Conservation (phyloP, 495 filamentous ascomycete genomes). For the Neurospora sp. region DNA sequence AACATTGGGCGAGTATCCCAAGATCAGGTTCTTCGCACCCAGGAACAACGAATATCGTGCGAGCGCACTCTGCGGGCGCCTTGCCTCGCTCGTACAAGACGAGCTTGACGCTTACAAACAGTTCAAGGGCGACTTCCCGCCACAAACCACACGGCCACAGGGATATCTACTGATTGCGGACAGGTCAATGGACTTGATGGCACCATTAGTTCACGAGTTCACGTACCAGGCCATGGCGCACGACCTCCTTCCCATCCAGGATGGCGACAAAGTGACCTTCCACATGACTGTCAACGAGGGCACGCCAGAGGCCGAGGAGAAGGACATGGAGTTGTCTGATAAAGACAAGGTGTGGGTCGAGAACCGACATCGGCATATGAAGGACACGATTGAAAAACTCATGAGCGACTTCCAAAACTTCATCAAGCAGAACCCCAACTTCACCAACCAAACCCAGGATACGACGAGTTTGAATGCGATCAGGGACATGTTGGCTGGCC, state of each 20-base stretch:
- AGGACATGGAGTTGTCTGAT: constrained; percentile 83
- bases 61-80: constrained; percentile 68
- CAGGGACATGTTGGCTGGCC: constrained; percentile 89
- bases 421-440: constrained; percentile 85
- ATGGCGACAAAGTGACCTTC: constrained; percentile 80
- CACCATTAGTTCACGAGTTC: constrained; percentile 88
- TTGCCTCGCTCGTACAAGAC: constrained; percentile 86
- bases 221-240: constrained; percentile 98
- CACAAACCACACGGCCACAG: constrained; percentile 66
- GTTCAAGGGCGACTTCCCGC: constrained; percentile 73
- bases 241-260: constrained; percentile 78
- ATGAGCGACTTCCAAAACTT: constrained; percentile 90
- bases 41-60: constrained; percentile 72
- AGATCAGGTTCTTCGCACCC: constrained; percentile 81
- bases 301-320: constrained; percentile 53
- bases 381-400: constrained; percentile 88
- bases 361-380: constrained; percentile 93
- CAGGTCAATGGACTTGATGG: constrained; percentile 79
- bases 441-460: constrained; percentile 58
- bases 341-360: constrained; percentile 89
- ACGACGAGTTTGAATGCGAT: constrained; percentile 79
- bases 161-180: constrained; percentile 82
- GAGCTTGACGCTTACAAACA: constrained; percentile 81
- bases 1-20: constrained; percentile 76
- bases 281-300: constrained; percentile 69